Evolutionary conservation across 768 basidiomycete genomes (phyloP), one percentile per base, ranked within the genome.

Genomic region (Thelephora aurantiotincta): DNA sequence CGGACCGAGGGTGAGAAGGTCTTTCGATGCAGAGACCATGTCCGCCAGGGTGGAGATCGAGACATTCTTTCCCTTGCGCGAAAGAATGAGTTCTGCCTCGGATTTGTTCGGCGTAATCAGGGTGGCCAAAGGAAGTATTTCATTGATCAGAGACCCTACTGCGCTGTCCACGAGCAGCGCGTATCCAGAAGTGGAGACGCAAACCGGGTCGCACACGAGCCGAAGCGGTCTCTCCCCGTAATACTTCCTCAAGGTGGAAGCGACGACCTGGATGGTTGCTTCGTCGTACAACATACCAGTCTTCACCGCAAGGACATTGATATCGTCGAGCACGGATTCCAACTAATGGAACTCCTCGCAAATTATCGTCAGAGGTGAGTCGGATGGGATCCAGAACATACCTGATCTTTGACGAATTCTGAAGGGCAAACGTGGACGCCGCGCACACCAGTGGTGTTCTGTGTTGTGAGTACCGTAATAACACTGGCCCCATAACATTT

Each of bases 151-250:
- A 2, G 71, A 67, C 6, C 70, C 60, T 47, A 92, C 57, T 0
- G 92, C 89, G 11, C 76, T 72, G 13, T 72, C 63, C 5, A 80
- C 69, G 7, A 96, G 69, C 1, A 97, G 70, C 6, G 71, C 75
- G 57, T 92, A 86, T 2, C 90, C 90, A 0, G 87, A 89, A 0
- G 92, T 94, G 2, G 88, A 89, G 1, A 94, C 85, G 57, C 81
- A 90, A 9, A 97, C 91, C 0, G 92, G 91, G 58, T 97, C 92
- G 51, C 87, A 77, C 22, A 94, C 75, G 23, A 63, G 52, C 9
- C 50, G 50, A 11, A 56, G 51, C 5, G 49, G 33, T 14, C 54
- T 44, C 19, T 23, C 36, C 20, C 47, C 46, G 55, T 70, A 75
- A 51, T 69, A 65, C 0, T 53, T 37, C 37, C 61, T 70, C 37